phyloP scores from a whole-genome alignment of 129 eudicot genomes.

The Artemisia annua region DNA sequence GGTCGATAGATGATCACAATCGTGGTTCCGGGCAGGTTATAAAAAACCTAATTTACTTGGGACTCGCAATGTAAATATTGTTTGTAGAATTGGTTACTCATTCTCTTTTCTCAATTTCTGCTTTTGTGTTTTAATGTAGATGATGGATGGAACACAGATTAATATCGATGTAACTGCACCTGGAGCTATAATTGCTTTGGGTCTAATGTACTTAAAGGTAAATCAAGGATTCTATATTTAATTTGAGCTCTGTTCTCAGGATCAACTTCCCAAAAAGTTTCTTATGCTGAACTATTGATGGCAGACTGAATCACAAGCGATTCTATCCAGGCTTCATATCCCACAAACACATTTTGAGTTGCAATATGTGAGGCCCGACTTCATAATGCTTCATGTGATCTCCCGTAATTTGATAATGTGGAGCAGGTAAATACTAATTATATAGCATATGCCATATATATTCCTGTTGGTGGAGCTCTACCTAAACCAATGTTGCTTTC shows the following conservation, averaged over 20 bases:
- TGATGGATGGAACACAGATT: conserved; percentile 68
- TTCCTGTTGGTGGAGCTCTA: conserved; percentile 3
- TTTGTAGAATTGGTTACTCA: conserved; percentile 6
- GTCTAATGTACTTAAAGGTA: conserved; percentile 89
- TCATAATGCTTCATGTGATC: conserved; percentile 89
- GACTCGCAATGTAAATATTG: background rate
- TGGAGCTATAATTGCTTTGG: conserved; percentile 89
- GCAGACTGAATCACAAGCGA: conserved; percentile 83
- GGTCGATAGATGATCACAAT: conserved; percentile 60
- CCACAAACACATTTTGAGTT: conserved; percentile 83
- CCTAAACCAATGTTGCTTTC: conserved; percentile 22
- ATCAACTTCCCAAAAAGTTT: background rate
- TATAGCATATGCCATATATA: background rate
- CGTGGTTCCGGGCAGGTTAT: conserved; percentile 86
- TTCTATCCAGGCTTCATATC: conserved; percentile 72
- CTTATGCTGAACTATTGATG: conserved; percentile 20
- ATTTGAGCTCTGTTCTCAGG: background rate
- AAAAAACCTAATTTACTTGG: conserved; percentile 7
- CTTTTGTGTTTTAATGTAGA: conserved; percentile 39
- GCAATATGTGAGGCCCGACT: conserved; percentile 94
- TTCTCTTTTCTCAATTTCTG: conserved; percentile 14
- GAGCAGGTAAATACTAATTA: conserved; percentile 70
- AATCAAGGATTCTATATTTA: conserved; percentile 8
- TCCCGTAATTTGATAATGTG: conserved; percentile 91
- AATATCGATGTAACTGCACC: conserved; percentile 98